Percentiles rank a stretch among this genome's conserved stretches.
Conservation (phyloP, 805 yeast genomes). For the Candida cerambycidarum region DNA sequence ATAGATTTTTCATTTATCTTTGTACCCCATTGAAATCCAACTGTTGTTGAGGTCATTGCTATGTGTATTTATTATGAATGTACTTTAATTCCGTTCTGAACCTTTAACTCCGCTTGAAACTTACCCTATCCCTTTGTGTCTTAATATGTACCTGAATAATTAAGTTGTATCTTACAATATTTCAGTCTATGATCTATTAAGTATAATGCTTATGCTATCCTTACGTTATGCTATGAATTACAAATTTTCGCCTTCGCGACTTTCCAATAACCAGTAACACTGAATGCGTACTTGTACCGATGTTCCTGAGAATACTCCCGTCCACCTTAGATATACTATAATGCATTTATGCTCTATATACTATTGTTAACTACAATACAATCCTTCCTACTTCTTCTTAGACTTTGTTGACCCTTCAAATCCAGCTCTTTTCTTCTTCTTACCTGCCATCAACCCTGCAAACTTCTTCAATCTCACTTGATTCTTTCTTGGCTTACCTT, state of each 20-base stretch:
- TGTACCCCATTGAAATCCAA: conserved; percentile 33
- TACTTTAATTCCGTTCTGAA: background rate
- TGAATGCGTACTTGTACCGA: too few species aligned
- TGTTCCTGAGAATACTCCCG: too few species aligned
- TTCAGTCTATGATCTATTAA: background rate
- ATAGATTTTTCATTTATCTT: conserved; percentile 13
- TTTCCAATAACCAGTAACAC: background rate
- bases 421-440: conserved; percentile 67
- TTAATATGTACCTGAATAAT: too few species aligned
- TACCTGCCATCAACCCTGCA: conserved; percentile 43
- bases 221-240: conserved; percentile 1
- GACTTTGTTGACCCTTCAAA: conserved; percentile 73
- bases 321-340: too few species aligned
- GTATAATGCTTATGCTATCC: conserved; percentile 3
- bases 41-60: conserved; percentile 19
- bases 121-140: too few species aligned
- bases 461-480: conserved; percentile 69
- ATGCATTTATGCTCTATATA: conserved; percentile 2
- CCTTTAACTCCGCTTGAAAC: too few species aligned
- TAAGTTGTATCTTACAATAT: too few species aligned
- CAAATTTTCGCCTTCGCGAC: conserved; percentile 7
- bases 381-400: conserved; percentile 23
- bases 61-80: background rate
- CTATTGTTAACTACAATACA: background rate
- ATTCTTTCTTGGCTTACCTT: conserved; percentile 74